Evolutionary conservation across 1,284 basidiomycete genomes (phyloP), one percentile per base, ranked within the genome.

Genomic region (Pseudozyma sp.): DNA sequence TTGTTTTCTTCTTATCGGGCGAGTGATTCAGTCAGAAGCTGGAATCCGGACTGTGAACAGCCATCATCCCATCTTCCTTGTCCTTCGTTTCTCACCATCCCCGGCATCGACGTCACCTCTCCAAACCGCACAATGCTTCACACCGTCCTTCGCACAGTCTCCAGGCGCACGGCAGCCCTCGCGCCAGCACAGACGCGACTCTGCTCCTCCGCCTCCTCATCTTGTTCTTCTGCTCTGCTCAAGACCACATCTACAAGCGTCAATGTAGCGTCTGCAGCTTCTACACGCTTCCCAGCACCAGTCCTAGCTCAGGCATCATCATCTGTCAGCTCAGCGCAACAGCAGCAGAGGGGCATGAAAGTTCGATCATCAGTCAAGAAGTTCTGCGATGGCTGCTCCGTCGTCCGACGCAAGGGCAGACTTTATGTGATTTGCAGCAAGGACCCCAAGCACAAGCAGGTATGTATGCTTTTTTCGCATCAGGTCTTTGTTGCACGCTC

Each of bases 391-490:
- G 79, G 79, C 30, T 85, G 85, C 77, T 75, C 75, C 17, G 78
- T 83, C 54, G 85, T 85, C 2, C 68, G 81, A 52, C 85, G 96
- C 80, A 96, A 98, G 84, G 94, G 94, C 50, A 89, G 92, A 78
- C 89, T 98, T 46, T 97, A 96, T 86, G 91, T 98, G 46, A 90
- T 97, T 46, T 99, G 96, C 86, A 90, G 90, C 19, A 94, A 93
- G 84, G 94, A 98, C 83, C 92, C 95, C 5, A 97, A 97, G 86
- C 96, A 98, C 86, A 98, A 98, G 86, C 96, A 98, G 91, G 96
- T 95, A 75, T 67, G 90, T 86, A 2, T 24, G 24, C 24, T 24
- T 24, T 24, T 24, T 24, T 24, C 24, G 24, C 24, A 24, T 24
- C 24, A 24, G 24, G 24, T 24, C 24, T 24, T 24, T 24, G 24